Evolutionary conservation across 1,284 basidiomycete genomes (phyloP).

Genomic region (Phellinidium pouzarii): DNA sequence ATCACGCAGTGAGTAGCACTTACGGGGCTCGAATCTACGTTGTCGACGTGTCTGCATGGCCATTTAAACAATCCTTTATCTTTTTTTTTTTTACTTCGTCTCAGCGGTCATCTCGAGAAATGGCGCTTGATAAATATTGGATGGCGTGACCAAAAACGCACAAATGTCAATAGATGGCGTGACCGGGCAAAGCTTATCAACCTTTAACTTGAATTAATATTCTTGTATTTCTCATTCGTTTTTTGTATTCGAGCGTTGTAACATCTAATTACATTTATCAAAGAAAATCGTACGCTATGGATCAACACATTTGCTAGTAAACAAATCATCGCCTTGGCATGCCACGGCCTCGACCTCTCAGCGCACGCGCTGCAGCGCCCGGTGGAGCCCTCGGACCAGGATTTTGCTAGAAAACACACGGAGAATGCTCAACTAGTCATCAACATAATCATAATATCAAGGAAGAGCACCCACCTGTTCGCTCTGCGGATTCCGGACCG

Average conservation of each 20-base stretch:
- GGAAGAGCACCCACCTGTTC: constrained; percentile 57
- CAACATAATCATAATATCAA: constrained; percentile 3
- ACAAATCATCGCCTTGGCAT: constrained; percentile 53
- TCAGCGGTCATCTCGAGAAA: too few relatives aligned
- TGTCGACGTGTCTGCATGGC: not conserved
- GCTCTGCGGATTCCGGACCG: constrained; percentile 87
- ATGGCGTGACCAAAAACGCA: not conserved
- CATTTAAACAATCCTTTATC: too few relatives aligned
- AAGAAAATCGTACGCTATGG: constrained; percentile 9
- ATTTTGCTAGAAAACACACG: constrained; percentile 41
- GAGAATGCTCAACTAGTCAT: constrained; percentile 16
- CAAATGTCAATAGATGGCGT: not conserved
- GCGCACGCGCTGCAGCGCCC: constrained; percentile 74
- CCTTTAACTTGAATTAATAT: not conserved
- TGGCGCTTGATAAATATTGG: not conserved
- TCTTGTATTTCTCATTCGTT: not conserved
- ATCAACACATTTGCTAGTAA: not conserved
- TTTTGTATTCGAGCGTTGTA: not conserved
- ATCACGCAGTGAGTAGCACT: too few relatives aligned
- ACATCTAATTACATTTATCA: constrained; percentile 11
- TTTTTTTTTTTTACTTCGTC: too few relatives aligned
- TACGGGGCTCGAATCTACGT: too few relatives aligned
- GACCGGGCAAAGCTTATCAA: not conserved
- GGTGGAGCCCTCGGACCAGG: constrained; percentile 80
- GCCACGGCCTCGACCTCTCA: constrained; percentile 79